Percentiles rank a stretch among this genome's conserved stretches.
Evolutionary conservation across 169 alveolate genomes (phyloP).

Genomic region (Cryptosporidium tyzzeri): DNA sequence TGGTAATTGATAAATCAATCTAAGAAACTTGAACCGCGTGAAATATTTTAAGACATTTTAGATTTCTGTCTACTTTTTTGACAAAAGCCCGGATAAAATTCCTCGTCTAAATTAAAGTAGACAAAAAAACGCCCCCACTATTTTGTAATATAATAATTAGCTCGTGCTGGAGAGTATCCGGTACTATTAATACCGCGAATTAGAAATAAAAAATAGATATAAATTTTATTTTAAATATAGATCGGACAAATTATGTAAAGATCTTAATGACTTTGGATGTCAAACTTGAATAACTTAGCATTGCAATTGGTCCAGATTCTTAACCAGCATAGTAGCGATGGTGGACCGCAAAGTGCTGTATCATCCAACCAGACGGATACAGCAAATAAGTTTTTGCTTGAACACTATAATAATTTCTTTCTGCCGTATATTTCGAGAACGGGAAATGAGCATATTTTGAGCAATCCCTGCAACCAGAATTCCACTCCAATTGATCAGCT

Average conservation of each 20-base stretch:
- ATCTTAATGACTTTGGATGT: slow-evolving; percentile 73
- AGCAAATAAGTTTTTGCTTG: slow-evolving; percentile 34
- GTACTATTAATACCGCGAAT: slow-evolving; percentile 75
- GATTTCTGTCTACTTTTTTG: slow-evolving; percentile 56
- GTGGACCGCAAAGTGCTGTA: slow-evolving; percentile 44
- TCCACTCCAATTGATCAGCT: slow-evolving; percentile 27
- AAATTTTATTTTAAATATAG: slow-evolving; percentile 63
- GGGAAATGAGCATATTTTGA: slow-evolving; percentile 25
- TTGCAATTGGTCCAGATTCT: slow-evolving; percentile 76
- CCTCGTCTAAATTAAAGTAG: slow-evolving; percentile 74
- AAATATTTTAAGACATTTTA: slow-evolving; percentile 40
- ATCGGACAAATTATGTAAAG: slow-evolving; percentile 73
- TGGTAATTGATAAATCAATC: background rate
- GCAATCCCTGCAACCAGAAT: slow-evolving; percentile 6
- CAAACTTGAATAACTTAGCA: slow-evolving; percentile 73
- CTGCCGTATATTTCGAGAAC: slow-evolving; percentile 45
- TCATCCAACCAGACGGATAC: slow-evolving; percentile 18
- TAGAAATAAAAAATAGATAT: slow-evolving; percentile 66
- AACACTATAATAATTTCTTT: slow-evolving; percentile 53
- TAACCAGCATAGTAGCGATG: slow-evolving; percentile 46
- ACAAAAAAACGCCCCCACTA: slow-evolving; percentile 71
- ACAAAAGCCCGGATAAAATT: slow-evolving; percentile 50
- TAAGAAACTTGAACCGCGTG: slow-evolving; percentile 15
- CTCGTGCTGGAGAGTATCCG: slow-evolving; percentile 77
- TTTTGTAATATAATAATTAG: slow-evolving; percentile 46